Conservation (phyloP, 306 rosid genomes). For the Urtica urens region DNA sequence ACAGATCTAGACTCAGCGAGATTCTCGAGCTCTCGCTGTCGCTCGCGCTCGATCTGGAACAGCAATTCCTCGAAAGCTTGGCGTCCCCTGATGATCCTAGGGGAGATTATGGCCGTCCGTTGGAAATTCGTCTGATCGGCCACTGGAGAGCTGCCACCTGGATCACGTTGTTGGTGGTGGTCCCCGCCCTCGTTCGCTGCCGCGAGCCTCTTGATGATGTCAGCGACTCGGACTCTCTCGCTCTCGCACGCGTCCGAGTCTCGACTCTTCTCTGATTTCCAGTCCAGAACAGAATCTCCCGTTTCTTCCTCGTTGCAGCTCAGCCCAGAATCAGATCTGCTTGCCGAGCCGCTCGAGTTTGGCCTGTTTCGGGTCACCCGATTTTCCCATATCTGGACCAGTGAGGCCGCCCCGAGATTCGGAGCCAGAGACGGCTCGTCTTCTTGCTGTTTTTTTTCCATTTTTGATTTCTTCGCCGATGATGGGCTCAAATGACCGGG, state of each 20-base stretch:
- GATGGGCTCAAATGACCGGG: conserved; percentile 6
- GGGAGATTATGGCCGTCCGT: conserved; percentile 16
- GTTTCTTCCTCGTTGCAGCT: conserved; percentile 25
- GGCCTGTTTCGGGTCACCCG: conserved; percentile 50
- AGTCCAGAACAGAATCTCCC: conserved; percentile 26
- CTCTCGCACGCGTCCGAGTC: conserved; percentile 31
- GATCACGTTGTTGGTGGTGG: conserved; percentile 32
- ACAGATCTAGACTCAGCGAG: conserved; percentile 45
- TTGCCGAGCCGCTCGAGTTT: no score
- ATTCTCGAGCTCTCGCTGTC: conserved; percentile 44
- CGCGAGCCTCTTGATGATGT: conserved; percentile 51
- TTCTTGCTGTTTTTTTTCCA: conserved; percentile 21
- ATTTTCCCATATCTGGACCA: conserved; percentile 88
- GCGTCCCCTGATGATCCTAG: conserved; percentile 59
- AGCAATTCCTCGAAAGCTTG: conserved; percentile 66
- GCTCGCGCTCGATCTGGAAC: conserved; percentile 49
- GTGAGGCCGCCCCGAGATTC: conserved; percentile 61
- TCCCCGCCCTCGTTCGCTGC: conserved; percentile 19
- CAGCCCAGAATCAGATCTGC: conserved; percentile 9
- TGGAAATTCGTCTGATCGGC: conserved; percentile 7
- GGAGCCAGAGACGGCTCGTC: conserved; percentile 19
- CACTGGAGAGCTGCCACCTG: conserved; percentile 25
- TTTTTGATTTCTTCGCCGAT: conserved; percentile 20
- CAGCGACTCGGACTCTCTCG: conserved; percentile 56
- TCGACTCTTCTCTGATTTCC: conserved; percentile 28